Conservation (phyloP, 140 eudicot species). For the Oenanthe javanica region DNA sequence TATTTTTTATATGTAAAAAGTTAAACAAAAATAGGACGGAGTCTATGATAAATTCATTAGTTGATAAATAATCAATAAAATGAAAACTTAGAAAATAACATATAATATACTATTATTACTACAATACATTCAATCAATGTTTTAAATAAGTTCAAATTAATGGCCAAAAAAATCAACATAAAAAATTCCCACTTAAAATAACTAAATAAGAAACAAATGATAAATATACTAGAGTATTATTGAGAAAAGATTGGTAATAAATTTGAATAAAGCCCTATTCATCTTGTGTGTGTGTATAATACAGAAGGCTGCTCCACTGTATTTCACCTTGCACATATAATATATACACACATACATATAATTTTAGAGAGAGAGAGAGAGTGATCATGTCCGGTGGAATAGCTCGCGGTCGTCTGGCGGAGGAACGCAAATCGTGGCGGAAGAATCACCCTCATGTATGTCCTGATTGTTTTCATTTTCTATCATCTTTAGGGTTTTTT, state of each 20-base stretch:
- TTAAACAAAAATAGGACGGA: no score
- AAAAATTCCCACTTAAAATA: no score
- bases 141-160: no score
- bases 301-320: background rate
- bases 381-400: slow-evolving; percentile 67
- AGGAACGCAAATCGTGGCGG: slow-evolving; percentile 80
- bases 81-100: no score
- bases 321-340: background rate
- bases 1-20: no score
- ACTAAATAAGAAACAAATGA: no score
- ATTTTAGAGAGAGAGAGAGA: slow-evolving; percentile 11
- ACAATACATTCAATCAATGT: no score
- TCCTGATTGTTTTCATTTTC: background rate
- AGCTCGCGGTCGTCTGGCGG: slow-evolving; percentile 80
- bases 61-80: no score
- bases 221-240: no score
- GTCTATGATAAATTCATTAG: no score
- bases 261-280: background rate
- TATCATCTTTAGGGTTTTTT: background rate
- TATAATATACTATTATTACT: no score
- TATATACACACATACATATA: background rate
- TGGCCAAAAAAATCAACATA: no score
- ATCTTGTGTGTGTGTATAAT: background rate
- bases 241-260: background rate
- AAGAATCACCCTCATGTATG: slow-evolving; percentile 78